Conservation (phyloP, 2,329 filamentous ascomycete species). For the Cadophora luteo-olivacea region DNA sequence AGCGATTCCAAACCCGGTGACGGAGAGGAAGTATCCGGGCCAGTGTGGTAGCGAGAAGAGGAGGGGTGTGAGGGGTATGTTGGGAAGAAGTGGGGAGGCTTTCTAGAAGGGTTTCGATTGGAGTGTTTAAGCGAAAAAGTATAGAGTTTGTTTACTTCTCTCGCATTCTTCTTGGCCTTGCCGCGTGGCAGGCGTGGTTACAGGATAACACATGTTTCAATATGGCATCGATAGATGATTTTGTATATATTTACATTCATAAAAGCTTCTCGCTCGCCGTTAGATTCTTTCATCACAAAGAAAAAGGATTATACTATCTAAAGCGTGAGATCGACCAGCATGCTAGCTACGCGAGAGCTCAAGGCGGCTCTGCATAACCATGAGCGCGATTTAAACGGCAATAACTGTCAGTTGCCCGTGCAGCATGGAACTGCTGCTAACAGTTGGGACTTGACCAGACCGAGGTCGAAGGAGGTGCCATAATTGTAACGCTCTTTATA, state of each 20-base stretch:
- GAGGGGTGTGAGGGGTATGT: not conserved
- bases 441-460: too few relatives aligned
- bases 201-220: not conserved
- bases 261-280: too few relatives aligned
- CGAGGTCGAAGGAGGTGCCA: too few relatives aligned
- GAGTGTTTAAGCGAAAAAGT: not conserved
- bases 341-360: too few relatives aligned
- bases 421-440: too few relatives aligned
- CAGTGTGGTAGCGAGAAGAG: conserved; percentile 34
- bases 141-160: not conserved
- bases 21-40: conserved; percentile 32
- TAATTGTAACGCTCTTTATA: too few relatives aligned
- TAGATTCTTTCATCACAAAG: too few relatives aligned
- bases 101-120: not conserved
- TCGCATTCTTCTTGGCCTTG: not conserved
- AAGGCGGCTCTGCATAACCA: too few relatives aligned
- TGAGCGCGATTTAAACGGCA: too few relatives aligned
- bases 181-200: not conserved
- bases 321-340: too few relatives aligned
- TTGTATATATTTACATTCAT: not conserved
- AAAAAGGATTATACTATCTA: too few relatives aligned
- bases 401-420: too few relatives aligned
- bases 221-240: not conserved
- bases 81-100: not conserved
- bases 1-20: conserved; percentile 46